phyloP scores from a whole-genome alignment of 202 grass and related monocot species.

The Bolboschoenoplectus hybrid region DNA sequence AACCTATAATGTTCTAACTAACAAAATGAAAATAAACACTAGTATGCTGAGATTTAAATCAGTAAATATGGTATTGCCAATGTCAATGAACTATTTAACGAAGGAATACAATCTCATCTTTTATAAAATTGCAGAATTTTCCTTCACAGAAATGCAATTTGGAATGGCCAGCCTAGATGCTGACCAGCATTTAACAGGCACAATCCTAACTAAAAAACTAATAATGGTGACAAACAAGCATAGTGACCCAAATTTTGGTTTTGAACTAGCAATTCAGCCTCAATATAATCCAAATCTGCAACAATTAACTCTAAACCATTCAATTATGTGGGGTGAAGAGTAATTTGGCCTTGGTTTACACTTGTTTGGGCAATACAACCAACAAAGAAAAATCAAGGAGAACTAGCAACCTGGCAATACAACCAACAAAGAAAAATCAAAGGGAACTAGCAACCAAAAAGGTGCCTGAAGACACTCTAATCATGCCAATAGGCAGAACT shows the following conservation, averaged over 20 bases:
- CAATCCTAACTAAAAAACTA: neutral
- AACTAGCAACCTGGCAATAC: neutral
- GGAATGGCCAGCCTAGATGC: neutral
- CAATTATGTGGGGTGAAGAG: neutral
- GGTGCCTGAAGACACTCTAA: neutral
- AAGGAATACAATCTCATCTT: neutral
- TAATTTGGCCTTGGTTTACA: neutral
- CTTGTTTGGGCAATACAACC: neutral
- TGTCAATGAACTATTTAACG: slow-evolving; percentile 11
- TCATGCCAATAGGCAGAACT: neutral
- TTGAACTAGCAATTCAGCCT: neutral
- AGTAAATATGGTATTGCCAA: neutral
- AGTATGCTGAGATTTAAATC: slow-evolving; percentile 16
- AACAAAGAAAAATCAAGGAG: neutral
- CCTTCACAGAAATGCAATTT: slow-evolving; percentile 6
- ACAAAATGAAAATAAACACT: neutral
- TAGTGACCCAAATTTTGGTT: neutral
- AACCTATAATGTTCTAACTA: neutral
- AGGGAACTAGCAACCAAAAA: neutral
- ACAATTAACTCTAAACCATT: neutral
- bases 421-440: neutral
- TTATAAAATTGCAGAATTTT: neutral
- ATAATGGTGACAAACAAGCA: neutral
- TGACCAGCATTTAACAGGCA: slow-evolving; percentile 5
- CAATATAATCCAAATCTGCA: neutral